Evolutionary conservation across 2,329 filamentous ascomycete genomes (phyloP).

Genomic region (Colletotrichum simmondsii): DNA sequence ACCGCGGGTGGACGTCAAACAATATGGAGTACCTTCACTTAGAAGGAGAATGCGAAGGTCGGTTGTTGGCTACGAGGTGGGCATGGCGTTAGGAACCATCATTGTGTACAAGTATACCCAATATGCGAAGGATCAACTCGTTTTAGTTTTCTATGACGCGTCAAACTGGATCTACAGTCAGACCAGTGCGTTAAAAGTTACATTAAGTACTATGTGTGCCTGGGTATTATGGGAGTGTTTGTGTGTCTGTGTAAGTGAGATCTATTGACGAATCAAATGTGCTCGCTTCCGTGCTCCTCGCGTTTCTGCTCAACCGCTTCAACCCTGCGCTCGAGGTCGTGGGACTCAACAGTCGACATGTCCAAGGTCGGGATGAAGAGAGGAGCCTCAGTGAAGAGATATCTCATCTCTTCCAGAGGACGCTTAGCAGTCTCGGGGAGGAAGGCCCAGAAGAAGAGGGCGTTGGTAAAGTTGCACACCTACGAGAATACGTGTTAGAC

Average conservation of each 20-base stretch:
- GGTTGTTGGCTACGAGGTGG: neutral
- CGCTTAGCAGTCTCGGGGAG: constrained; percentile 74
- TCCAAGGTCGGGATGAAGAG: constrained; percentile 69
- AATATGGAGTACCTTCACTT: neutral
- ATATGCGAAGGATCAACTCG: neutral
- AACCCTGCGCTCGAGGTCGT: constrained; percentile 69
- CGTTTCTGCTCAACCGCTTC: constrained; percentile 67
- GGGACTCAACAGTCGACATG: constrained; percentile 49
- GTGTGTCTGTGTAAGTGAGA: neutral
- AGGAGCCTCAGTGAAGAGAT: constrained; percentile 73
- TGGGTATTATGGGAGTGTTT: neutral
- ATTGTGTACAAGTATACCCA: neutral
- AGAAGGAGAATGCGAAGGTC: neutral
- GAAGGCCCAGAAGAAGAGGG: constrained; percentile 68
- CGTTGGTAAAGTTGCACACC: constrained; percentile 69
- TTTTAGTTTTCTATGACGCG: neutral
- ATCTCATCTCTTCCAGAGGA: constrained; percentile 76
- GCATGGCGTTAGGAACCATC: neutral
- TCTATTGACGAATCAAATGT: constrained; percentile 5
- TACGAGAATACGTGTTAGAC: neutral
- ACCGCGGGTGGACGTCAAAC: too few species aligned
- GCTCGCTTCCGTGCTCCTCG: constrained; percentile 14
- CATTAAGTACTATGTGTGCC: constrained; percentile 9
- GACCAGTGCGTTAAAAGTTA: neutral
- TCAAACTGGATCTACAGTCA: neutral